A percentile compares a stretch with the other conserved stretches of the same genome.
These are phyloP conservation scores for Fulvia fulva DNA, from an alignment of 2,329 filamentous ascomycete species.

Conservation along the genomic window DNA sequence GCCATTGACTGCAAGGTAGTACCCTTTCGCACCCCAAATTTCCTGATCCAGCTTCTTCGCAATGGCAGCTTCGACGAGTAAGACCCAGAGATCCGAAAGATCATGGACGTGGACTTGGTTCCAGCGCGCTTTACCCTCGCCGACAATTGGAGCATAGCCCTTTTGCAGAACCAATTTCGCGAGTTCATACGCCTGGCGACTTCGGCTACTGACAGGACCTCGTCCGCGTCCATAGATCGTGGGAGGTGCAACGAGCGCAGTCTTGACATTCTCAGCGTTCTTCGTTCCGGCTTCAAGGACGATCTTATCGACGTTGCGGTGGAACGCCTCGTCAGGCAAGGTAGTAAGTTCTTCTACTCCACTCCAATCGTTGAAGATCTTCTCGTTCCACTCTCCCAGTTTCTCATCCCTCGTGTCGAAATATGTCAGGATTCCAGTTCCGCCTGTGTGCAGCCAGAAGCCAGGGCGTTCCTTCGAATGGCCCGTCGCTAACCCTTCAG, in stretches of 20 bases:
- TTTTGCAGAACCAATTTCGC: conserved; percentile 49
- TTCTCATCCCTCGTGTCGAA: conserved; percentile 45
- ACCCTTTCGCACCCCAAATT: conserved; percentile 59
- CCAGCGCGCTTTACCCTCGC: conserved; percentile 53
- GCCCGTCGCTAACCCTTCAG: conserved; percentile 46
- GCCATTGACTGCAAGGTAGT: conserved; percentile 64
- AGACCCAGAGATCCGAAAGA: conserved; percentile 52
- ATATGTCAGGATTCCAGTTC: conserved; percentile 55
- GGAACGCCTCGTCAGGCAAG: conserved; percentile 56
- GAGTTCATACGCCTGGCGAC: conserved; percentile 58
- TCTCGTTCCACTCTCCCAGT: conserved; percentile 44
- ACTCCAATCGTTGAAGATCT: conserved; percentile 57
- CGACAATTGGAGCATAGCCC: conserved; percentile 54
- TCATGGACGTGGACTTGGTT: conserved; percentile 60
- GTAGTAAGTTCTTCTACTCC: conserved; percentile 51
- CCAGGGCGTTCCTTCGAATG: conserved; percentile 40
- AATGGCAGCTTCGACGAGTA: conserved; percentile 41
- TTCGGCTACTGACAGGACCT: conserved; percentile 52
- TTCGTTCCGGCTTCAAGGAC: conserved; percentile 51
- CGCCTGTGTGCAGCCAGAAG: conserved; percentile 51
- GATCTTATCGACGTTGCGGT: conserved; percentile 67
- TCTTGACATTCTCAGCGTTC: conserved; percentile 51
- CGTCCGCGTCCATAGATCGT: conserved; percentile 45
- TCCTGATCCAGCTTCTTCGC: conserved; percentile 34
- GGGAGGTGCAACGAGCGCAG: conserved; percentile 63